Evolutionary conservation across 305 asterid species (phyloP), one percentile per base, ranked within the genome.

Genomic region (Caryopteris hybrid): DNA sequence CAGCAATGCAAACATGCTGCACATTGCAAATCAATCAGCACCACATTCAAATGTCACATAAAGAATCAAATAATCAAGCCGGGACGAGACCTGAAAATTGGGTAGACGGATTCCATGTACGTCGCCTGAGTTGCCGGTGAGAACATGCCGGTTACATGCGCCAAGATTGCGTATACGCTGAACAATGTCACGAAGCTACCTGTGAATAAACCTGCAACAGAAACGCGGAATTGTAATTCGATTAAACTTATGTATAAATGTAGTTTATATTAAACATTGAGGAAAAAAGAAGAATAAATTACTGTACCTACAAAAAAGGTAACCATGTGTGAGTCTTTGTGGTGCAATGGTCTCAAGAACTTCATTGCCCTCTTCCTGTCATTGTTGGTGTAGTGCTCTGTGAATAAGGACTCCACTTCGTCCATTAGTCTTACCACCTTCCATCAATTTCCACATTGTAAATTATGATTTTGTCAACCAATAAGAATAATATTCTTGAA

Each of bases 1-100:
- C 36, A 91, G 78, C 88, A 94, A 72, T 33, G 98, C 96, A 82
- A 94, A 91, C 88, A 86, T 88, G 88, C 99, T 94, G 94, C 95
- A 78, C 2, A 34, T 22, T 22, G 11, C 46, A 41, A 29, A 23
- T 29, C 16, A 45, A n/a, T 58, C 12, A 18, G 6, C 0, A 9
- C 3, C 36, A 45, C 5, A 7, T 14, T 2, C 5, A n/a, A n/a
- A 52, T 23, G 12, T 17, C n/a, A n/a, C n/a, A n/a, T n/a, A n/a
- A 51, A 14, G 18, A 6, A 0, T 3, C 9, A 20, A 27, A n/a
- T 22, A 11, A 20, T 51, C 3, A 54, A n/a, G 41, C 12, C 13
- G 8, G 0, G 5, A 29, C 13, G 3, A 9, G 1, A 58, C 99
- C 99, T 93, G 85, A 93, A 91, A 80, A 93, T 61, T 3, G 97